phyloP scores from a whole-genome alignment of 495 filamentous ascomycete species.

The Neurospora sp. region DNA sequence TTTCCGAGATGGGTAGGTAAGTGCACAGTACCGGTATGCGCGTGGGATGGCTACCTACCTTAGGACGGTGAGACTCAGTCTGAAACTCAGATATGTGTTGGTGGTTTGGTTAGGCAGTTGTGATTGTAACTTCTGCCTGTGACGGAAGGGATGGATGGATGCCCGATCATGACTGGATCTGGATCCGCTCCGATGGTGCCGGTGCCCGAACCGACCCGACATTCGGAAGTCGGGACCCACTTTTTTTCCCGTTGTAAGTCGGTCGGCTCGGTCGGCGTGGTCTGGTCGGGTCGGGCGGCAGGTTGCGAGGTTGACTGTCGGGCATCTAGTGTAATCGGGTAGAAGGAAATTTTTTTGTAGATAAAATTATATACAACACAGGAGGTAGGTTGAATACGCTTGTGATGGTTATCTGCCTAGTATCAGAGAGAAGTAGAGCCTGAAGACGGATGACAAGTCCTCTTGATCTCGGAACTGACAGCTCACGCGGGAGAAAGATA shows the following conservation, averaged over 20 bases:
- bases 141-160: not conserved
- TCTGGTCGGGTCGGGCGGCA: not conserved
- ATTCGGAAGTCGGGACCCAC: not conserved
- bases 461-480: not conserved
- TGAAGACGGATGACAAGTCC: not conserved
- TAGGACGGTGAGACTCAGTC: not conserved
- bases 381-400: not conserved
- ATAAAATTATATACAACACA: not conserved
- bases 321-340: not conserved
- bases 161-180: not conserved
- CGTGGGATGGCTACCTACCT: not conserved
- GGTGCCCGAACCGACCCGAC: not conserved
- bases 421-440: not conserved
- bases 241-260: not conserved
- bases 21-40: not conserved
- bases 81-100: not conserved
- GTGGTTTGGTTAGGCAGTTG: not conserved
- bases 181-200: not conserved
- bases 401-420: not conserved
- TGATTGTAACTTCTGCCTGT: not conserved
- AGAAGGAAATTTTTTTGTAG: not conserved
- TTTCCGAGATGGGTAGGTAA: not conserved
- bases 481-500: not conserved
- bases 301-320: not conserved
- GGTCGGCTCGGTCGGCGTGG: not conserved